A percentile compares a stretch with the other conserved stretches of the same genome.
These are phyloP conservation scores for Taphrina populina DNA, from an alignment of 1,139 yeast species.

Conservation along the genomic window DNA sequence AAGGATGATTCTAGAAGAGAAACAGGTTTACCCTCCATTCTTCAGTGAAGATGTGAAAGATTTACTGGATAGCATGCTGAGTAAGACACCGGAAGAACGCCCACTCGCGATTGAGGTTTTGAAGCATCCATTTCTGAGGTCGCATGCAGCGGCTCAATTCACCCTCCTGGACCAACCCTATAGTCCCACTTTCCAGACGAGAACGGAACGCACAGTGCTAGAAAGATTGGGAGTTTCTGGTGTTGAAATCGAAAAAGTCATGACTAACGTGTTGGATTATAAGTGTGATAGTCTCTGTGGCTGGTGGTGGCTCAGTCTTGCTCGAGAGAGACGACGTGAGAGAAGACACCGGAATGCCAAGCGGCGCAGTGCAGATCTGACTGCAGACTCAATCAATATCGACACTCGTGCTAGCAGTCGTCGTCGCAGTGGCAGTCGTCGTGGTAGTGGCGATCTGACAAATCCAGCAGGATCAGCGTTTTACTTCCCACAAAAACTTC, in stretches of 20 bases:
- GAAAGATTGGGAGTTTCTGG: constrained; percentile 65
- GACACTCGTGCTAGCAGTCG: background rate
- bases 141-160: constrained; percentile 50
- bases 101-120: constrained; percentile 64
- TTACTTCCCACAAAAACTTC: background rate
- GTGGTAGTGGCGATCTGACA: constrained; percentile 4
- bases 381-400: background rate
- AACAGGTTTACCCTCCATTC: constrained; percentile 57
- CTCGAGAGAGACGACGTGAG: constrained; percentile 53
- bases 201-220: constrained; percentile 63
- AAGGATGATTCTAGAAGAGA: constrained; percentile 60
- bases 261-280: constrained; percentile 58
- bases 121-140: constrained; percentile 60
- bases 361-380: constrained; percentile 7
- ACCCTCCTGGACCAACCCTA: constrained; percentile 50
- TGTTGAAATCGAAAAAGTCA: constrained; percentile 63
- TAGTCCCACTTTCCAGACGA: constrained; percentile 55
- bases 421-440: constrained; percentile 5
- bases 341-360: constrained; percentile 9
- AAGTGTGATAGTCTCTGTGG: constrained; percentile 82
- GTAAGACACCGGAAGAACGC: constrained; percentile 65
- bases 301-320: constrained; percentile 71
- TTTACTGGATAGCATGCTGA: constrained; percentile 57
- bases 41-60: constrained; percentile 48
- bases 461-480: background rate